Evolutionary conservation across 371 early-diverging fungal genomes (phyloP).

Genomic region (Zopfochytrium polystomum): DNA sequence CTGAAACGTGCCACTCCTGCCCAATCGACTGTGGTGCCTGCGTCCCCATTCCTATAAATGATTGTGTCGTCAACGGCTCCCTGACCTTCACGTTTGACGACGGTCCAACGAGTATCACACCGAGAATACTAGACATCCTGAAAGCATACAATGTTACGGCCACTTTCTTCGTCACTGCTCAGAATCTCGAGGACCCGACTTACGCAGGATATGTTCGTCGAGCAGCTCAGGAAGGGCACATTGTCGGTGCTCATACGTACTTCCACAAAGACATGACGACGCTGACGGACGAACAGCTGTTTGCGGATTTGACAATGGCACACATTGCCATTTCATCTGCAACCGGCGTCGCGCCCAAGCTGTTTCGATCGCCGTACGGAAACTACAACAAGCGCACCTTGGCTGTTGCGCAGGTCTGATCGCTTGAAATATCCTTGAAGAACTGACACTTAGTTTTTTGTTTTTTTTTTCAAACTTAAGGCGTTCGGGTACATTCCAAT

Average conservation of each 20-base stretch:
- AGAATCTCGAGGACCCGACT: no score
- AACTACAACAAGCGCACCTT: conserved; percentile 4
- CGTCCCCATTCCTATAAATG: neutral
- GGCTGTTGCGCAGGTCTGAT: neutral
- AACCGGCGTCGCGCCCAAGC: neutral
- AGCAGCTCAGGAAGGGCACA: neutral
- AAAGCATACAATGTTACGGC: neutral
- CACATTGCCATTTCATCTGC: neutral
- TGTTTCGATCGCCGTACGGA: neutral
- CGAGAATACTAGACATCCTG: neutral
- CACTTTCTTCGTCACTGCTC: neutral
- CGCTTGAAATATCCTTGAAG: neutral
- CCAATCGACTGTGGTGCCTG: neutral
- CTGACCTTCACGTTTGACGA: neutral
- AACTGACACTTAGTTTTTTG: neutral
- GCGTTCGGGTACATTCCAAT: neutral
- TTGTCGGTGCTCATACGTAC: neutral
- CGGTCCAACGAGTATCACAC: neutral
- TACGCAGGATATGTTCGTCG: conserved; percentile 1
- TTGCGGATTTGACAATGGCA: conserved; percentile 1
- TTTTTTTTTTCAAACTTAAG: neutral
- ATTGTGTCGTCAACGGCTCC: neutral
- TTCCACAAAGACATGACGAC: neutral
- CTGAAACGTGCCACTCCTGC: no score
- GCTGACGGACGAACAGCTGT: neutral